Conservation (phyloP, 2,329 filamentous ascomycete species). For the Trichophyton simii region DNA sequence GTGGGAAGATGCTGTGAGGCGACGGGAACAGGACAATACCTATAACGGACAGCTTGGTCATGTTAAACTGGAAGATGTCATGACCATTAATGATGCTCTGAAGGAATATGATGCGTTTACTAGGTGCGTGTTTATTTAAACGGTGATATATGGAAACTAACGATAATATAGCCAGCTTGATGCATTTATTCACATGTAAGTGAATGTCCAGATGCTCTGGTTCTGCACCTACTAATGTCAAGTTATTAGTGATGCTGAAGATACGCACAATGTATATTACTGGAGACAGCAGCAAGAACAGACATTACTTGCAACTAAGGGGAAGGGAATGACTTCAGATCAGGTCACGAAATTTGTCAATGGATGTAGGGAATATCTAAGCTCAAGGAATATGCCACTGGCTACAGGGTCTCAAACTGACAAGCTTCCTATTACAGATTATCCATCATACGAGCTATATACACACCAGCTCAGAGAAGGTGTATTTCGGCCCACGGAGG, state of each 20-base stretch:
- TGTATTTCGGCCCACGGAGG: slow-evolving; percentile 33
- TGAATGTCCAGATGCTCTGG: slow-evolving; percentile 5
- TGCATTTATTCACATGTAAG: slow-evolving; percentile 52
- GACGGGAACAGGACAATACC: slow-evolving; percentile 32
- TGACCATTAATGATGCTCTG: slow-evolving; percentile 48
- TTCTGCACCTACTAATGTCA: not conserved
- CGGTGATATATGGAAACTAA: slow-evolving; percentile 10
- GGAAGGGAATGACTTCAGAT: slow-evolving; percentile 69
- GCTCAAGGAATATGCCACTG: not conserved
- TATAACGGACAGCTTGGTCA: slow-evolving; percentile 42
- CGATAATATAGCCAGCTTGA: slow-evolving; percentile 37
- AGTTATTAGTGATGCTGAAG: slow-evolving; percentile 48
- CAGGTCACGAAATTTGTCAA: slow-evolving; percentile 66
- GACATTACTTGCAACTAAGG: slow-evolving; percentile 51
- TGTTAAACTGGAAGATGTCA: slow-evolving; percentile 44
- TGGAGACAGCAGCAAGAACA: slow-evolving; percentile 77
- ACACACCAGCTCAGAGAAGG: slow-evolving; percentile 47
- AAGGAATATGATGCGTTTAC: slow-evolving; percentile 48
- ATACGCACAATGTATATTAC: slow-evolving; percentile 63
- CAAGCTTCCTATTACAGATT: slow-evolving; percentile 35
- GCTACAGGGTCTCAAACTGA: not conserved
- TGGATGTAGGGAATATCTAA: slow-evolving; percentile 38
- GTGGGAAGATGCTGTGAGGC: slow-evolving; percentile 38
- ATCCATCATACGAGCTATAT: slow-evolving; percentile 60
- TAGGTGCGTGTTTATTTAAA: slow-evolving; percentile 26